Conservation (phyloP, 495 filamentous ascomycete species). For the Tuber microsphaerosporum region DNA sequence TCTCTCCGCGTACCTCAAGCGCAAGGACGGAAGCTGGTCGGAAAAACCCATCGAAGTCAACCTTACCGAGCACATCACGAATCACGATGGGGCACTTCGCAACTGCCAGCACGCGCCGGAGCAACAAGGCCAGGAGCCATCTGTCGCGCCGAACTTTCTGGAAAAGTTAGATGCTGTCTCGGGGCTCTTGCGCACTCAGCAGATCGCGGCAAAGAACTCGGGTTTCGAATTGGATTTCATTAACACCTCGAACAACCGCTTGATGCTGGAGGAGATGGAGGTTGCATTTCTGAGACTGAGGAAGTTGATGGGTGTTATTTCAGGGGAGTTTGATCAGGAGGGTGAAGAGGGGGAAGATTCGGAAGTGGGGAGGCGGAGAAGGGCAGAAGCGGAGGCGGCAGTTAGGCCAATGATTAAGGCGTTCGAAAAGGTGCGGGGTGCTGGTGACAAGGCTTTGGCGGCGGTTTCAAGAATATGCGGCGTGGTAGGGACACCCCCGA, state of each 20-base stretch:
- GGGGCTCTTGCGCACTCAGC: conserved; percentile 21
- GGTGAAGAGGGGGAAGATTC: conserved; percentile 14
- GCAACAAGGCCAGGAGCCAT: background rate
- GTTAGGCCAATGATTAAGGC: conserved; percentile 32
- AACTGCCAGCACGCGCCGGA: conserved; percentile 9
- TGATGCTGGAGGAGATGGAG: conserved; percentile 29
- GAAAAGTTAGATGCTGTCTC: conserved; percentile 27
- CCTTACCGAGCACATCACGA: conserved; percentile 29
- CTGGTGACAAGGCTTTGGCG: conserved; percentile 19
- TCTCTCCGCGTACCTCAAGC: conserved; percentile 28
- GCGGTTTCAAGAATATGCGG: conserved; percentile 22
- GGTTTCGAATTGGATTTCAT: conserved; percentile 28
- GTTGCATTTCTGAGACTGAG: conserved; percentile 29
- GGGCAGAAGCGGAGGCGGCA: conserved; percentile 21
- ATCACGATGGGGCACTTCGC: conserved; percentile 23
- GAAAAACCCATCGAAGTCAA: conserved; percentile 18
- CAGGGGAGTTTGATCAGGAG: conserved; percentile 22
- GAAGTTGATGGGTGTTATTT: conserved; percentile 26
- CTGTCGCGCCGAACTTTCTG: conserved; percentile 12
- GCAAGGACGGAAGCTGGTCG: conserved; percentile 29
- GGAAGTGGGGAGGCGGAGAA: conserved; percentile 11
- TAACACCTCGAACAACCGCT: conserved; percentile 19
- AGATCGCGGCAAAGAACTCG: conserved; percentile 21
- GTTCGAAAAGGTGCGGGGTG: conserved; percentile 29
- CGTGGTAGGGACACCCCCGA: conserved; percentile 13